Evolutionary conservation across 495 filamentous ascomycete species (phyloP), one percentile per base, ranked within the genome.

Genomic region (Aspergillus biplanus): DNA sequence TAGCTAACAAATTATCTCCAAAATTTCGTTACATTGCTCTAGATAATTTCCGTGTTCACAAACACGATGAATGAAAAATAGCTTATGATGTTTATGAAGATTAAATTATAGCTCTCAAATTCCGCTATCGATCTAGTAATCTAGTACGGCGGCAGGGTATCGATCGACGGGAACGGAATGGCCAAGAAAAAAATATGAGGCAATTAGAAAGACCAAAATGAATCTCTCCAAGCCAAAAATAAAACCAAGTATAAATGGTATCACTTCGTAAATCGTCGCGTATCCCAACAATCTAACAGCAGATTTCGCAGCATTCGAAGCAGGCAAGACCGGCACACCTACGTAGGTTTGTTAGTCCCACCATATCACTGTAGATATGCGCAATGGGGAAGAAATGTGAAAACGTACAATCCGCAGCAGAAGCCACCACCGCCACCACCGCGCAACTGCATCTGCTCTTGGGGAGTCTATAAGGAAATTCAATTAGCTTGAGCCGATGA

Each of bases 221-320:
- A 59, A 59, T 21, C 18, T 34, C 8, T 15, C 44, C 15, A 7
- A 4, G 46, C 15, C 39, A 21, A 8, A 16, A 52, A 50, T 12
- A 37, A 33, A 18, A 6, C 32, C 52, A 34, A 11, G 8, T 27
- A 9, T 27, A 27, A 27, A 18, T 39, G 16, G 16, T 39, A 18
- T 27, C 33, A 59, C 15, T 18, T 37, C 16, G 21, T 33, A 9
- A 33, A 7, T 31, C 11, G 27, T 50, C 6, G n/a, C 16, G 16
- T 27, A 44, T 44, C 39, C 21, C 21, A 27, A 33, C 8, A 8
- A 15, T 68, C 57, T 81, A 81, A 57, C 78, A 80, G 75, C 78
- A 81, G 39, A 72, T 72, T 64, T 81, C 77, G 46, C 69, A 74
- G 72, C 79, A 81, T 64, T 80, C 79, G 68, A 80, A 79, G 66